Evolutionary conservation across 2,329 filamentous ascomycete species (phyloP).

Genomic region (Arthrocladium fulminans): DNA sequence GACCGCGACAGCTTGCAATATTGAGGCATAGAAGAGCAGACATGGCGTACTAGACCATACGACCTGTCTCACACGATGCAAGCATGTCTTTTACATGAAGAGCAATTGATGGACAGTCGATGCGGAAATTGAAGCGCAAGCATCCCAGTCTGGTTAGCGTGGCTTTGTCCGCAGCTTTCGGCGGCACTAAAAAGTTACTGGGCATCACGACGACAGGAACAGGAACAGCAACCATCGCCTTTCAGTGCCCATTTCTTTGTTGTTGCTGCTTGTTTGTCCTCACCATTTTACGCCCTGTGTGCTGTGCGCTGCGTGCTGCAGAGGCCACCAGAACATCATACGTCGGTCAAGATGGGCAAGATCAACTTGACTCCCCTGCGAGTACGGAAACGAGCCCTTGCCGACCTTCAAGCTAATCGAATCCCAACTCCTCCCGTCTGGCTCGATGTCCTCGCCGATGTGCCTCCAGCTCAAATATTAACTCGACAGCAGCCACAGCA

Average conservation of each 20-base stretch:
- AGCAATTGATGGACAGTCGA: neutral
- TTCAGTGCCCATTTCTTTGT: no score
- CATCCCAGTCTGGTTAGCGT: neutral
- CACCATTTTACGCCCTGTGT: no score
- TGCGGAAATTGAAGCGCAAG: neutral
- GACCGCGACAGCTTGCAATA: constrained; percentile 9
- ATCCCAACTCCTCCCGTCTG: constrained; percentile 37
- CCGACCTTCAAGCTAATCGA: constrained; percentile 30
- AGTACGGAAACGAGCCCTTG: constrained; percentile 36
- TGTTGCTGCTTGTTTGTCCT: no score
- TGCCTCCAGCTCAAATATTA: constrained; percentile 53
- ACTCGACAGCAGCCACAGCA: constrained; percentile 48
- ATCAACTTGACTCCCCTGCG: constrained; percentile 39
- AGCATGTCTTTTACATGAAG: neutral
- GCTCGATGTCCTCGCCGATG: constrained; percentile 47
- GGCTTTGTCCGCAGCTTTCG: neutral
- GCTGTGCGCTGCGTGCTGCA: no score
- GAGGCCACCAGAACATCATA: no score
- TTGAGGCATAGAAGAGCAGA: constrained; percentile 13
- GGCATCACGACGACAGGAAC: neutral
- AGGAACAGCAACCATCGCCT: neutral
- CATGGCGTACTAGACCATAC: constrained; percentile 10
- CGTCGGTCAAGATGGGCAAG: constrained; percentile 33
- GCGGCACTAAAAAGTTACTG: neutral
- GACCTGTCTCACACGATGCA: neutral